Base-by-base conservation (phyloP, 106 monocot species). In the Chionographis japonica region DNA sequence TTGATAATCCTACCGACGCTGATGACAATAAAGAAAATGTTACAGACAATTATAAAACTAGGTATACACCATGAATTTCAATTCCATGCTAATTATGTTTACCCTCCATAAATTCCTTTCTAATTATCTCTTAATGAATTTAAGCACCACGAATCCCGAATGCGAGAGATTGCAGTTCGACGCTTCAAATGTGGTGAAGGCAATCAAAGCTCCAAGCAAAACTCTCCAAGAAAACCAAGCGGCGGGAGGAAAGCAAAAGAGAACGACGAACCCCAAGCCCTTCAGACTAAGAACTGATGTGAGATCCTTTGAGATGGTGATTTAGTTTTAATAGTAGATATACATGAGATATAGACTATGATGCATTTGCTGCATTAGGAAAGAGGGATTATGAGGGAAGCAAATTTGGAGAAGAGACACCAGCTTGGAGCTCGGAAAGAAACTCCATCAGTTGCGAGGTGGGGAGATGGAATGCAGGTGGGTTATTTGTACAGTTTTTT, bases 261-360 rank as follows among this genome's bases (percentile, higher is more conserved):
- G 50, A 52, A 66, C 81, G 17, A 93, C 92, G 41, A 83, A 84
- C 49, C 92, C 89, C 6, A 88, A 81, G 71, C 92, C 92, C 54
- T 93, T 93, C 67, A 72, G 88, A 68, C 76, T 93, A n/a, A 83
- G 92, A 86, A 89, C 88, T 19, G 83, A 86, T 69, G 92, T 93
- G 54, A 77, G 89, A 72, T 50, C 4, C 13, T 36, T 38, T 18
- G 15, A 12, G 2, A 17, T 40, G 12, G 14, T 15, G 11, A 6
- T 56, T 56, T 13, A 18, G 4, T 43, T 40, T 68, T 9, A 1
- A 42, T 10, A 42, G 57, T 12, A 57, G 1, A 4, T 69, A 10
- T 58, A 6, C 9, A 3, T 69, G 6, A 5, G 36, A 12, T 14
- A 27, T 58, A 8, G 20, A 27, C 1, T 57, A 1, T 58, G 19